Evolutionary conservation across 2,329 filamentous ascomycete genomes (phyloP).

Genomic region (Mycosphaerella arachidis): DNA sequence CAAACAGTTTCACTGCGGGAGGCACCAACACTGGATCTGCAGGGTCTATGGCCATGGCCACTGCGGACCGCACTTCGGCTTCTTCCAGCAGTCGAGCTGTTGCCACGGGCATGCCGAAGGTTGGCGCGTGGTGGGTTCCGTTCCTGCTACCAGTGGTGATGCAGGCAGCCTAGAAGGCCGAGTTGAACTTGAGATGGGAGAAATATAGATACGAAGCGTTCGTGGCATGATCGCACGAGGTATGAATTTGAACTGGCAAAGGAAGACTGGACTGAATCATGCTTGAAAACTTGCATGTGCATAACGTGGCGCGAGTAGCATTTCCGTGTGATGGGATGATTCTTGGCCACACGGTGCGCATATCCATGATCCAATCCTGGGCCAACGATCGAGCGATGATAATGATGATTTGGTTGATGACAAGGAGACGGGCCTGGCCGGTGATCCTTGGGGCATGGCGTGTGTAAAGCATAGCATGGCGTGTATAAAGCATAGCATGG

Average conservation of each 20-base stretch:
- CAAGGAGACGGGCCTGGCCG: no score
- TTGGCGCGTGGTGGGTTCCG: not conserved
- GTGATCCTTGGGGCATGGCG: no score
- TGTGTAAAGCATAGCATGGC: no score
- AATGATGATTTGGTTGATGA: no score
- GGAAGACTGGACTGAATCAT: not conserved
- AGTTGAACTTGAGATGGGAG: no score
- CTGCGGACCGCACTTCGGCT: not conserved
- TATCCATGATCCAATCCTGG: no score
- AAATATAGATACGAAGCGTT: not conserved
- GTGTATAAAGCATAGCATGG: no score
- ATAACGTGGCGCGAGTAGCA: not conserved
- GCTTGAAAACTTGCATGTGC: not conserved
- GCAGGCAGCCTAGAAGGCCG: not conserved
- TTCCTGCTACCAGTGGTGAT: not conserved
- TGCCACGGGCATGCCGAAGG: not conserved
- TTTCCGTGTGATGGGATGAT: not conserved
- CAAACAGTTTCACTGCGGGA: constrained; percentile 8
- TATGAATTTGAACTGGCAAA: not conserved
- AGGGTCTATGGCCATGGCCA: not conserved
- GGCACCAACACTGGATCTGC: not conserved
- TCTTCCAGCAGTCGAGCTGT: not conserved
- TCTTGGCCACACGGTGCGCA: no score
- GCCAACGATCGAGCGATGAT: no score
- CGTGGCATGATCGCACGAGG: not conserved